Evolutionary conservation across 805 yeast species (phyloP).

Genomic region (Candida sithepensis): DNA sequence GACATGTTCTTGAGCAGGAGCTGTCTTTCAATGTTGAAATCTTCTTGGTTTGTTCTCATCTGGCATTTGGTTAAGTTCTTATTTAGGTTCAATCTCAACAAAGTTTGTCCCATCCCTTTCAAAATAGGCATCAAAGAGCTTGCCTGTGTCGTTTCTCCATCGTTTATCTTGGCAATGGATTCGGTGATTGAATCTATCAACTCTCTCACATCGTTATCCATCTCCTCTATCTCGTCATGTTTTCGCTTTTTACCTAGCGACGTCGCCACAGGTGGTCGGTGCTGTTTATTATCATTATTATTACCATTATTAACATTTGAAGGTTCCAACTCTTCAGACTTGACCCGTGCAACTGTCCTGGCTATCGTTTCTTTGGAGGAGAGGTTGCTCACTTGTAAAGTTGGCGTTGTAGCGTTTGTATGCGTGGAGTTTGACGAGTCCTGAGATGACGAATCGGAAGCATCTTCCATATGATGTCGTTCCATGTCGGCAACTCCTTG

Average conservation of each 20-base stretch:
- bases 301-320: neutral
- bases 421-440: slow-evolving; percentile 1
- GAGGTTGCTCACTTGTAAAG: neutral
- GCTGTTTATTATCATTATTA: neutral
- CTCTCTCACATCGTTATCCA: slow-evolving; percentile 15
- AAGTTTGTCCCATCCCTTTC: slow-evolving; percentile 16
- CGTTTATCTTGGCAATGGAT: slow-evolving; percentile 3
- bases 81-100: slow-evolving; percentile 29
- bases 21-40: slow-evolving; percentile 28
- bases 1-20: slow-evolving; percentile 26
- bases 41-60: slow-evolving; percentile 25
- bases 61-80: slow-evolving; percentile 31
- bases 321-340: too few species aligned
- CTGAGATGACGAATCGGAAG: slow-evolving; percentile 3
- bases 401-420: slow-evolving; percentile 12
- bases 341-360: too few species aligned
- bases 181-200: slow-evolving; percentile 8
- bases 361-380: neutral
- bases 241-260: neutral
- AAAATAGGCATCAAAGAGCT: slow-evolving; percentile 6
- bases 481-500: neutral
- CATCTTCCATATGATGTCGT: neutral
- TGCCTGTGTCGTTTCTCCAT: neutral
- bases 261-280: too few species aligned
- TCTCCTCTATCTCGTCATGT: slow-evolving; percentile 18